Evolutionary conservation across 257 asterid species (phyloP), one percentile per base, ranked within the genome.

Genomic region (Coffea canephora): DNA sequence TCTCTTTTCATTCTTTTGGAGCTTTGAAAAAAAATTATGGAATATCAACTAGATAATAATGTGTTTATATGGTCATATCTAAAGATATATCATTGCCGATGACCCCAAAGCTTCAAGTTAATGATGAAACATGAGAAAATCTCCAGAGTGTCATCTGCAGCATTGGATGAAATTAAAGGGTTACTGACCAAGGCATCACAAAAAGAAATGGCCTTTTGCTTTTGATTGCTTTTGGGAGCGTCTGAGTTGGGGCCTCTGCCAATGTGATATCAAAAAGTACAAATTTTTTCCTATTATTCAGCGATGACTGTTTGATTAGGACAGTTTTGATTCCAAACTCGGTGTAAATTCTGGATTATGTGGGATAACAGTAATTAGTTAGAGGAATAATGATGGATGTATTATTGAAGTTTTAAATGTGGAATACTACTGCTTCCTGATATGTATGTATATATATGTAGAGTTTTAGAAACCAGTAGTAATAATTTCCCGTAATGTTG

Each of bases 211-310:
- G 46, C 55, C 85, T 78, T 80, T 82, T 77, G 54, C 84, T 86
- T 83, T 86, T 80, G 16, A 46, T 75, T 45, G 50, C 87, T 86
- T 86, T 86, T 83, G 73, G 89, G 87, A 80, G 85, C 87, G 87
- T 86, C 78, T 78, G 23, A 25, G 36, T 57, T 75, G 74, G 83
- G 77, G 41, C 80, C 80, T 81, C 62, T 69, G 43, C 34, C 6
- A 59, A 59, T 62, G 55, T 41, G 76, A 48, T 74, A 73, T 69
- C 25, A 77, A 21, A 80, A 79, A 74, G 76, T 55, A 75, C 10
- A 34, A 46, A 46, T 67, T 77, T 72, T 65, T 65, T 77, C 62
- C 70, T 59, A 49, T 55, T 71, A 67, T 65, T 84, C 85, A 81
- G 83, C 78, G 59, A 55, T 31, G 69, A 36, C 78, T 36, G 25